Evolutionary conservation across 169 alveolate genomes (phyloP), one percentile per base, ranked within the genome.

Genomic region (Plasmodium knowlesi): DNA sequence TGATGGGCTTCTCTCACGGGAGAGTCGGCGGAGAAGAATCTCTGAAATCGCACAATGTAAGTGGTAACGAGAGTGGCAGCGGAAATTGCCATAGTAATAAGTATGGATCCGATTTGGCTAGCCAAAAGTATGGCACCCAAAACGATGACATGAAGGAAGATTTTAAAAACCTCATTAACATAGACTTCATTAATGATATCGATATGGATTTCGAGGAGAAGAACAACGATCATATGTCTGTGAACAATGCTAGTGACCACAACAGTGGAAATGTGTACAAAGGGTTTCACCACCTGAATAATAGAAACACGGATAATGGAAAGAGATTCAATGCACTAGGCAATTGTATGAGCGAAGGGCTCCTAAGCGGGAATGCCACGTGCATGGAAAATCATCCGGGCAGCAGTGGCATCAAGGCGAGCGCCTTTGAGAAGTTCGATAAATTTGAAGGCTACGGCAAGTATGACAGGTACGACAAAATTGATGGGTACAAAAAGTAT

Each of bases 141-240:
- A 86, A 76, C 41, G 93, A 86, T n/a, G 93, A 76, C 8, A 30
- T 86, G 61, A 86, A 86, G 46, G 94, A 89, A 3, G 94, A 89
- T 8, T 89, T 89, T 19, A 89, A 78, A 34, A 89, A 89, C 28
- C 53, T 89, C 34, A 89, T 89, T 32, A 89, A 89, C 57, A 89
- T 89, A 12, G 94, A 89, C 54, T 89, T 89, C 39, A 89, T 89
- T 30, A 89, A 89, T 22, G 94, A 89, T 41, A 89, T 79, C 16
- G 94, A 89, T 50, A 79, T 79, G 89, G 94, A 89, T 0, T 89
- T 54, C 54, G 94, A 89, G 14, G 94, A 89, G 50, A 79, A 89
- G 53, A 57, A 25, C 28, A 74, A 34, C 8, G 54, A 74, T 3
- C 19, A 67, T 0, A 8, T 67, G n/a, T 67, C 76, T 0, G n/a